Conservation (phyloP, 768 basidiomycete genomes). For the Amanita rubescens region DNA sequence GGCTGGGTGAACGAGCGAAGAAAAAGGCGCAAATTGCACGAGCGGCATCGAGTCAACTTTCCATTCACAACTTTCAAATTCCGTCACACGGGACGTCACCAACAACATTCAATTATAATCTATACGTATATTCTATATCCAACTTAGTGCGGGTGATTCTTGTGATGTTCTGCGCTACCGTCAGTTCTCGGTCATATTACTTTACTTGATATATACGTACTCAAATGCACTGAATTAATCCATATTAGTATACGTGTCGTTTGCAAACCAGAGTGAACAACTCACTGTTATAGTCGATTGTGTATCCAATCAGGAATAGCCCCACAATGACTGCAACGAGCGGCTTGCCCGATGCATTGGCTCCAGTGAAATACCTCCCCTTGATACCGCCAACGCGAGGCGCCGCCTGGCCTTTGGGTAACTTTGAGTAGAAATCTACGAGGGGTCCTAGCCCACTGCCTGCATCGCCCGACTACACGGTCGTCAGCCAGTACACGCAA, state of each 20-base stretch:
- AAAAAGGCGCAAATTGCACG: slow-evolving; percentile 86
- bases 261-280: slow-evolving; percentile 16
- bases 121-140: not conserved
- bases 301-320: slow-evolving; percentile 75
- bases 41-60: slow-evolving; percentile 36
- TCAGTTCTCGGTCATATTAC: slow-evolving; percentile 13
- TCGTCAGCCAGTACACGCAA: not conserved
- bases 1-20: slow-evolving; percentile 79
- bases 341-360: slow-evolving; percentile 75
- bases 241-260: slow-evolving; percentile 7
- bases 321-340: slow-evolving; percentile 54
- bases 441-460: slow-evolving; percentile 77
- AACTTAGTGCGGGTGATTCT: slow-evolving; percentile 76
- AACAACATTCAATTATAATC: no score
- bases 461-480: slow-evolving; percentile 65
- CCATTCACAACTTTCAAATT: no score
- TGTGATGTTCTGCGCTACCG: slow-evolving; percentile 65
- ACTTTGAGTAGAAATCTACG: slow-evolving; percentile 94
- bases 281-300: slow-evolving; percentile 86
- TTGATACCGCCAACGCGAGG: slow-evolving; percentile 61
- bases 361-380: slow-evolving; percentile 76
- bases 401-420: slow-evolving; percentile 82
- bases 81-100: no score
- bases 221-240: slow-evolving; percentile 74
- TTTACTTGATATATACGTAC: slow-evolving; percentile 36